phyloP scores from a whole-genome alignment of 768 basidiomycete genomes.

The Agrocybe pediades region DNA sequence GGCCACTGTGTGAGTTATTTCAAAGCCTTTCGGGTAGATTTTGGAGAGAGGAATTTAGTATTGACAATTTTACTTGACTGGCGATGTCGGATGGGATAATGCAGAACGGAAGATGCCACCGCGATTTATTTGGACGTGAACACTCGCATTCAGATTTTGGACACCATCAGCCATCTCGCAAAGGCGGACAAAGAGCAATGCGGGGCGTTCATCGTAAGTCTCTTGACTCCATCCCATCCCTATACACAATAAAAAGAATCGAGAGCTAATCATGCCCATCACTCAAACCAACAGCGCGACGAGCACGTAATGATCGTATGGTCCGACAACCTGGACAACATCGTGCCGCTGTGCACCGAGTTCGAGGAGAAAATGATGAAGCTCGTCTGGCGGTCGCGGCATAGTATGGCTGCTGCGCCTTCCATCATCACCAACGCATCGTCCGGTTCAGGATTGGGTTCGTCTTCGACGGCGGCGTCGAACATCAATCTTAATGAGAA shows the following conservation, averaged over 20 bases:
- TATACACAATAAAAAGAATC: background rate
- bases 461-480: slow-evolving; percentile 51
- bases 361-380: slow-evolving; percentile 72
- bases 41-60: no score
- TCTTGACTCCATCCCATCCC: background rate
- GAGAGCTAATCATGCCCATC: slow-evolving; percentile 3
- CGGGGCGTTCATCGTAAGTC: slow-evolving; percentile 79
- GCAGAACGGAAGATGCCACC: slow-evolving; percentile 57
- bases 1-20: slow-evolving; percentile 56
- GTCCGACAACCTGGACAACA: slow-evolving; percentile 80
- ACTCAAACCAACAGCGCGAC: slow-evolving; percentile 68
- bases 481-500: slow-evolving; percentile 60
- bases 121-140: slow-evolving; percentile 74
- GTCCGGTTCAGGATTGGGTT: slow-evolving; percentile 37
- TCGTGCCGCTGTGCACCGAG: slow-evolving; percentile 72
- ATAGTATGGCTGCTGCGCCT: slow-evolving; percentile 30
- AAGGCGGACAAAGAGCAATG: slow-evolving; percentile 90
- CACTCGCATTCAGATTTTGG: slow-evolving; percentile 86
- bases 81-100: slow-evolving; percentile 7
- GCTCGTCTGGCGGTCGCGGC: slow-evolving; percentile 52
- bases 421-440: slow-evolving; percentile 41
- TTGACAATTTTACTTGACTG: background rate
- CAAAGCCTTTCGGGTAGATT: no score
- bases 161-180: slow-evolving; percentile 65
- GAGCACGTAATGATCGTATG: slow-evolving; percentile 83